These are phyloP conservation scores for Ensete ventricosum DNA, from an alignment of 176 grass and related monocot genomes.

Conservation along the genomic window DNA sequence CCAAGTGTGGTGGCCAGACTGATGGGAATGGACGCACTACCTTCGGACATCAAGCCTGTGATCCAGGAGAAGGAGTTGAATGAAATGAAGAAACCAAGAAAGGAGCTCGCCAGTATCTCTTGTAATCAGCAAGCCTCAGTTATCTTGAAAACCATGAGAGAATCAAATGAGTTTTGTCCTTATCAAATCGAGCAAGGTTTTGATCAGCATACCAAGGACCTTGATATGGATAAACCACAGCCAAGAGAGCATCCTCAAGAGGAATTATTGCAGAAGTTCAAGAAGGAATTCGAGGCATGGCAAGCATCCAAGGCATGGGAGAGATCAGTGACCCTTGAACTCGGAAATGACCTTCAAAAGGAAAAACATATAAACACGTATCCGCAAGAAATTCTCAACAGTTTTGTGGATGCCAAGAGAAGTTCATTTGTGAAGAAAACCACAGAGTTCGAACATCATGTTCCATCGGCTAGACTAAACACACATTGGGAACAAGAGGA, in stretches of 20 bases:
- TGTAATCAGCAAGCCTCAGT: constrained; percentile 16
- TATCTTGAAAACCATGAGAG: not conserved
- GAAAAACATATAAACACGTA: constrained; percentile 10
- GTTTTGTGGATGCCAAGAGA: constrained; percentile 9
- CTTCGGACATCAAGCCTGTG: constrained; percentile 27
- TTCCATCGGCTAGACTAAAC: not conserved
- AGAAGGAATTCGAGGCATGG: constrained; percentile 86
- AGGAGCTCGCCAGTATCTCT: constrained; percentile 22
- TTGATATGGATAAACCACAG: constrained; percentile 32
- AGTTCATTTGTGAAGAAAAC: constrained; percentile 2
- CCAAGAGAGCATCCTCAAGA: constrained; percentile 89
- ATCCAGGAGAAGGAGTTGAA: constrained; percentile 16
- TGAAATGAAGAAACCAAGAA: constrained; percentile 26
- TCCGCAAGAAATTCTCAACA: constrained; percentile 12
- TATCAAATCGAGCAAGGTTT: constrained; percentile 4
- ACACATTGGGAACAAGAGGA: not conserved
- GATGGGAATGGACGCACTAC: constrained; percentile 90
- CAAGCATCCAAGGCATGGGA: constrained; percentile 53
- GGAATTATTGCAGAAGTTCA: constrained; percentile 93
- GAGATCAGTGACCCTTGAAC: constrained; percentile 36
- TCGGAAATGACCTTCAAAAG: constrained; percentile 28
- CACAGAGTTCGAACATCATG: not conserved
- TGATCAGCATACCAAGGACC: not conserved
- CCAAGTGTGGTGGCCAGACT: constrained; percentile 69
- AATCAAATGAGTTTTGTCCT: not conserved